Evolutionary conservation across 371 early-diverging fungal genomes (phyloP), one percentile per base, ranked within the genome.

Genomic region (Thermomucor indicae-seudaticae): DNA sequence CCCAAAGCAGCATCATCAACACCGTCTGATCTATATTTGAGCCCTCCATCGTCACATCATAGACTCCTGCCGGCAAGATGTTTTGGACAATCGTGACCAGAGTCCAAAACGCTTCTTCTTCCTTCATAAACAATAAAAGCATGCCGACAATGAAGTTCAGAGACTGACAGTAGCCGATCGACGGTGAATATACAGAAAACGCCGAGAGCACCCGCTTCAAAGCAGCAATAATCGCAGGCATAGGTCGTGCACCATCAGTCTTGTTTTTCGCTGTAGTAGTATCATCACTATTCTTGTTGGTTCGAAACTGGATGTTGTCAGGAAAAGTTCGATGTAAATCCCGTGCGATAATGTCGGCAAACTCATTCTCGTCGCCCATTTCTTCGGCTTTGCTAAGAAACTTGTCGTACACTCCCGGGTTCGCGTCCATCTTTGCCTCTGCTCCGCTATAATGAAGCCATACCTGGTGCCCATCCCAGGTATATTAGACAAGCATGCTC

Each of bases 361-460:
- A 72, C 51, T 86, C 91, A 49, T 84, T 83, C 34, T 73, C 53
- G 37, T 64, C 45, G 19, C 78, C 72, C 47, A 73, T 54, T 29
- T 59, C 63, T 32, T 70, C 70, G 49, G 89, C 85, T 34, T 76
- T 67, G 22, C 67, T 58, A 7, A 79, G 57, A 41, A 84, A 64
- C 30, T 73, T 58, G 35, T 71, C 64, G 59, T 83, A 93, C 3
- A 86, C 60, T 22, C 80, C 86, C 19, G 78, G 73, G 41, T 89
- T 79, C 3, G 79, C 72, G 16, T 60, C 61, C 64, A 72, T 64
- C 47, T 80, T 81, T n/a, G 70, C 69, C 42, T 84, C 83, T 5
- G 87, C 93, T 20, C 93, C 93, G 56, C 87, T 86, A 58, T 89
- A 91, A 58, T 84, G 77, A 47, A 90, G 79, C 93, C 93, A 93